phyloP scores from a whole-genome alignment of 2,329 filamentous ascomycete species.

The Pezicula radicicola region DNA sequence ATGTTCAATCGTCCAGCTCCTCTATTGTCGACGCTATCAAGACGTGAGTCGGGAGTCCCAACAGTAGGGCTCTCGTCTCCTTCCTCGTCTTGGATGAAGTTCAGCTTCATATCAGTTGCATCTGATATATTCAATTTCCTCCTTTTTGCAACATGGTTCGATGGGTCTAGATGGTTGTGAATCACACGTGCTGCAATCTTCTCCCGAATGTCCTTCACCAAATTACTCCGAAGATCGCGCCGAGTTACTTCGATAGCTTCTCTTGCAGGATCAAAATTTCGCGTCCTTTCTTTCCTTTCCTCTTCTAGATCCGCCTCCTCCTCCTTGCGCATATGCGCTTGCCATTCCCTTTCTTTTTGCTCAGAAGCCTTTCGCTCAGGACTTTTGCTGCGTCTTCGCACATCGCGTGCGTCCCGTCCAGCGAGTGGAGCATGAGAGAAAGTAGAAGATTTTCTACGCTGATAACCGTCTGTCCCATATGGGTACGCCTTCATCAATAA shows the following conservation, averaged over 20 bases:
- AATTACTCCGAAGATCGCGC: conserved; percentile 78
- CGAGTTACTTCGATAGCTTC: conserved; percentile 79
- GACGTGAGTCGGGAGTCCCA: conserved; percentile 63
- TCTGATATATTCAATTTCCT: conserved; percentile 75
- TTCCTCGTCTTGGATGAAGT: conserved; percentile 53
- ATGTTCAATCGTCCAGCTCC: conserved; percentile 54
- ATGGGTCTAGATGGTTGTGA: conserved; percentile 78
- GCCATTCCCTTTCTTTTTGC: conserved; percentile 59
- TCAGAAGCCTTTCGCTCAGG: conserved; percentile 38
- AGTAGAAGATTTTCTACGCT: conserved; percentile 3
- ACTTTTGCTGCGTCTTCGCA: conserved; percentile 39
- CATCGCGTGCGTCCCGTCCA: conserved; percentile 14
- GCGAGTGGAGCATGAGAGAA: conserved; percentile 9
- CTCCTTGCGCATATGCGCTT: conserved; percentile 64
- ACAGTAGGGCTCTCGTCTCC: conserved; percentile 56
- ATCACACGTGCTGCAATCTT: conserved; percentile 81
- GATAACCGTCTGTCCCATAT: conserved; percentile 20
- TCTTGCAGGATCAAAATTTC: conserved; percentile 83
- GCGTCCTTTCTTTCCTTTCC: conserved; percentile 83
- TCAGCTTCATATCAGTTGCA: conserved; percentile 56
- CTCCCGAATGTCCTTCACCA: conserved; percentile 85
- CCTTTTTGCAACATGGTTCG: conserved; percentile 75
- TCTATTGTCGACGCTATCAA: conserved; percentile 58
- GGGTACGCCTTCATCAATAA: conserved; percentile 84
- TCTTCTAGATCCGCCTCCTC: conserved; percentile 82